Evolutionary conservation across 352 stramenopile genomes (phyloP), one percentile per base, ranked within the genome.

Genomic region (Globisporangium viniferum): DNA sequence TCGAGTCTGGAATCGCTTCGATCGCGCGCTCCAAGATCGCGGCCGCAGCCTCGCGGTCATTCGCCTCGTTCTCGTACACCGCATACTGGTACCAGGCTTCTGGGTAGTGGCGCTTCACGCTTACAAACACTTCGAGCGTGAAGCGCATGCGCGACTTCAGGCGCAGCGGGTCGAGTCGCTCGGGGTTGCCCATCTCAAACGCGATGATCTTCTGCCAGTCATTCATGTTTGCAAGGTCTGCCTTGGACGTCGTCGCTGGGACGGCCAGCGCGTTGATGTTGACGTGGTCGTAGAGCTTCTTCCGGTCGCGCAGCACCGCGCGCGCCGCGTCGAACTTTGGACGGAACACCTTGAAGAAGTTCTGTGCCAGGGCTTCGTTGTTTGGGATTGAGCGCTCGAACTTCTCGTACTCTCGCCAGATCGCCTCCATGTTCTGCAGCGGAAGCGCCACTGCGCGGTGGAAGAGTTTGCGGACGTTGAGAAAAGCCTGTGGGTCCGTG

Each of bases 331-430:
- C 89, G 67, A 96, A 91, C 60, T 94, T 94, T 5, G 81, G 86
- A 20, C 89, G 75, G 41, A 96, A 92, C 4, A 92, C 83, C 68
- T 96, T 96, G 72, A 96, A 95, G 56, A 95, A 93, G 70, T 95
- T 96, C 44, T 89, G 81, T 27, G 86, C 84, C 3, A 96, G 75
- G 15, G 81, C 84, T 14, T 96, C 89, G 69, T 96, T 96, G 64
- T 96, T 96, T 2, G 89, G 89, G 51, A 96, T 96, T 44, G 81
- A 75, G 22, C 89, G 78, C 65, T 96, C 89, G 51, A 96, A 95
- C 64, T 94, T 93, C 64, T 96, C 89, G 62, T 96, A 96, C 48
- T 96, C 89, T 48, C 84, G 84, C 85, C 88, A 94, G 59, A 96
- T 84, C 12, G 68, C 80, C 35, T 96, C 89, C 86, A 94, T 92